A percentile compares a stretch with the other conserved stretches of the same genome.
Evolutionary conservation across 495 filamentous ascomycete genomes (phyloP).

Genomic region (Aspergillus conjunctus): DNA sequence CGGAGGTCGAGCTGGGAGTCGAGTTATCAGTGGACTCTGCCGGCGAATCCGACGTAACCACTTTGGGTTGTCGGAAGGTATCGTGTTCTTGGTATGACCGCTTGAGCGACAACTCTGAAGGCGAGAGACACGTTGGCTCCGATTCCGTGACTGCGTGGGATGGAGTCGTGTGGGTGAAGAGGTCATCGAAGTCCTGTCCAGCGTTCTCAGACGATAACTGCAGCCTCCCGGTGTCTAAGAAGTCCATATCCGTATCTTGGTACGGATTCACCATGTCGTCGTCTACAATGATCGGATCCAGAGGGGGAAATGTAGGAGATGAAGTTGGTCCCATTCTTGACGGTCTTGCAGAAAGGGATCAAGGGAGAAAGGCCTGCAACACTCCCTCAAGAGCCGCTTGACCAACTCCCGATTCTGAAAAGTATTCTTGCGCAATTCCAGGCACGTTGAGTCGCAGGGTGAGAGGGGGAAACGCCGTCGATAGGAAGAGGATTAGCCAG

Average conservation of each 20-base stretch:
- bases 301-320: conserved; percentile 43
- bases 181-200: conserved; percentile 48
- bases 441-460: conserved; percentile 11
- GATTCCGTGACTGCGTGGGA: conserved; percentile 34
- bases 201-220: conserved; percentile 41
- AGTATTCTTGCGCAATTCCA: not conserved
- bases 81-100: conserved; percentile 39
- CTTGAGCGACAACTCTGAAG: conserved; percentile 32
- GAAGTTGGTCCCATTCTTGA: conserved; percentile 48
- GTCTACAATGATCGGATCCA: conserved; percentile 51
- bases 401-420: conserved; percentile 4
- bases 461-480: conserved; percentile 1
- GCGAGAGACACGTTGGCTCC: conserved; percentile 35
- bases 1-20: conserved; percentile 47
- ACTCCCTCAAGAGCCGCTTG: conserved; percentile 15
- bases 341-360: conserved; percentile 12
- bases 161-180: conserved; percentile 40
- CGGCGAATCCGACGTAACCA: conserved; percentile 43
- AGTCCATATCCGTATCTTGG: conserved; percentile 46
- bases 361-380: conserved; percentile 16
- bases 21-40: conserved; percentile 49
- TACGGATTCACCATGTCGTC: conserved; percentile 51
- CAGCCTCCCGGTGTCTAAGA: conserved; percentile 41
- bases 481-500: conserved; percentile 3
- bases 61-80: conserved; percentile 38